phyloP scores from a whole-genome alignment of 2,329 filamentous ascomycete species.

The Colletotrichum higginsianum region DNA sequence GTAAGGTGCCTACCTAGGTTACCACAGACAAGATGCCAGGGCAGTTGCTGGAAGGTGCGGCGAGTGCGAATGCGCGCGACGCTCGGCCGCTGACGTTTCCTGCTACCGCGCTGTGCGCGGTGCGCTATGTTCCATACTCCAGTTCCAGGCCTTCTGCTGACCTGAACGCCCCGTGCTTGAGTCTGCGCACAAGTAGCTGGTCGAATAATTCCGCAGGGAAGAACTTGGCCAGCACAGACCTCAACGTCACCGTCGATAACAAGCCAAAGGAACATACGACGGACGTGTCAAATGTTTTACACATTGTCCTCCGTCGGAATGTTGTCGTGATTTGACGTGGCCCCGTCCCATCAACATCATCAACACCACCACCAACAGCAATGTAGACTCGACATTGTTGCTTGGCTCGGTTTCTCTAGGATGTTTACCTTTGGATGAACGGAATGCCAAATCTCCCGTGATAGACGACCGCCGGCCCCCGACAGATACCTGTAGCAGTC shows the following conservation, averaged over 20 bases:
- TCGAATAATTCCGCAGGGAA: too few relatives aligned
- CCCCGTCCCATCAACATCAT: slow-evolving; percentile 17
- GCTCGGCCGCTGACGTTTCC: slow-evolving; percentile 4
- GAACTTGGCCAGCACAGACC: too few relatives aligned
- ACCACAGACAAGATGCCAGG: neutral
- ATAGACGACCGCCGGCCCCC: neutral
- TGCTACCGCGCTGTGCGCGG: neutral
- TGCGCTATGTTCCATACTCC: neutral
- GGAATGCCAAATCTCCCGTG: neutral
- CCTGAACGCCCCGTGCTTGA: neutral
- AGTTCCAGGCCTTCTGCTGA: neutral
- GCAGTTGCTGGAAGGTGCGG: slow-evolving; percentile 17
- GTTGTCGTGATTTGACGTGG: slow-evolving; percentile 21
- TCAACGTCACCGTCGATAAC: neutral
- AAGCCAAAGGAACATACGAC: slow-evolving; percentile 6
- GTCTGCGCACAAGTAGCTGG: neutral
- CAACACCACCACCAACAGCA: neutral
- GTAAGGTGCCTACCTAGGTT: too few relatives aligned
- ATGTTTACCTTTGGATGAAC: neutral
- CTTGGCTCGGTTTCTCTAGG: neutral
- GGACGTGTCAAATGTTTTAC: slow-evolving; percentile 6
- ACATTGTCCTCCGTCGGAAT: slow-evolving; percentile 5
- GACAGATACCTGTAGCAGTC: too few relatives aligned
- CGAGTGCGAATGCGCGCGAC: slow-evolving; percentile 27
- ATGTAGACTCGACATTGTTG: neutral